These are phyloP conservation scores for Primulina eburnea DNA, from an alignment of 257 asterid species.

Conservation along the genomic window DNA sequence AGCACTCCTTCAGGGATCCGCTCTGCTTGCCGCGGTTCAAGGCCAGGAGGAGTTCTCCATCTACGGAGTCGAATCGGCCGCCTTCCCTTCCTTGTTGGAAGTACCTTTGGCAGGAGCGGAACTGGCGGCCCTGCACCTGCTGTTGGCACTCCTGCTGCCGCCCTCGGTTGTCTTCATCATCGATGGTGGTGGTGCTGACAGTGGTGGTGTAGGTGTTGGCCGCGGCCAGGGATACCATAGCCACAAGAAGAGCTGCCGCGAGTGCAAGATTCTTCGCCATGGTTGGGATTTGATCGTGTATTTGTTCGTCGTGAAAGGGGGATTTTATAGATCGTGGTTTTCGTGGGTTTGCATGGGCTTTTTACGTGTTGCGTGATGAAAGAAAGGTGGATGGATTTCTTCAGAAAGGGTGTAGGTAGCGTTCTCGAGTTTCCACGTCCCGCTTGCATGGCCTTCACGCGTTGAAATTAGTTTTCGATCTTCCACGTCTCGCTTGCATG, in stretches of 20 bases:
- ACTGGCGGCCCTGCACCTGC: slow-evolving; percentile 34
- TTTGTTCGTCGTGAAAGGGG: slow-evolving; percentile 2
- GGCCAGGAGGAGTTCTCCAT: neutral
- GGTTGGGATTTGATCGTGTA: neutral
- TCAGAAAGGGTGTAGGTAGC: neutral
- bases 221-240: slow-evolving; percentile 33
- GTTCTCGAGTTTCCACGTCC: slow-evolving; percentile 30
- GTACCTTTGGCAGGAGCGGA: slow-evolving; percentile 35
- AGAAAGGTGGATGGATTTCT: slow-evolving; percentile 7
- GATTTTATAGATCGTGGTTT: slow-evolving; percentile 31
- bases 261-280: slow-evolving; percentile 38
- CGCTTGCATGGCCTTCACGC: neutral
- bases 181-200: slow-evolving; percentile 31
- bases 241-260: slow-evolving; percentile 39
- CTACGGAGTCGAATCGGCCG: neutral
- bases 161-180: slow-evolving; percentile 24
- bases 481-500: slow-evolving; percentile 24
- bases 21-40: slow-evolving; percentile 11
- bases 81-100: slow-evolving; percentile 17
- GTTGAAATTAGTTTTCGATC: slow-evolving; percentile 12
- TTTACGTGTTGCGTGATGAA: slow-evolving; percentile 33
- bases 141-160: slow-evolving; percentile 31
- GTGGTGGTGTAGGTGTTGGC: slow-evolving; percentile 44
- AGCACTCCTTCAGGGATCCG: slow-evolving; percentile 26
- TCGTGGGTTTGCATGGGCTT: slow-evolving; percentile 29